phyloP scores from a whole-genome alignment of 2,329 filamentous ascomycete genomes.

The Incumbomyces lentus region DNA sequence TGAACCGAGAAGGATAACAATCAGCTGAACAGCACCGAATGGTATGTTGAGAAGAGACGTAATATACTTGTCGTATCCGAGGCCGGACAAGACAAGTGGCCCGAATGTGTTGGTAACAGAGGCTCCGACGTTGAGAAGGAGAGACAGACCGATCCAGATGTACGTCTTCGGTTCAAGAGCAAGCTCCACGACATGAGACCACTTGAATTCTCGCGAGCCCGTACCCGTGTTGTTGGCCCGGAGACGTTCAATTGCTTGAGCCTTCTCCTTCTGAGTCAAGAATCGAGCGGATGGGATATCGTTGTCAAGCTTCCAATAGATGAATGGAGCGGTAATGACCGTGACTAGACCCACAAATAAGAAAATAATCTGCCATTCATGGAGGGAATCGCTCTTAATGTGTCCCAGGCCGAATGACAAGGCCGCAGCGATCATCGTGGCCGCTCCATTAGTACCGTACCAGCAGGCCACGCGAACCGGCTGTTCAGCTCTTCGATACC shows the following conservation, averaged over 20 bases:
- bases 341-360: conserved; percentile 53
- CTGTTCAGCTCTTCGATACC: conserved; percentile 47
- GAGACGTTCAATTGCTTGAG: conserved; percentile 39
- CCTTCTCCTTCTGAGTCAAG: conserved; percentile 36
- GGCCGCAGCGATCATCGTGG: conserved; percentile 47
- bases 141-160: conserved; percentile 50
- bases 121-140: conserved; percentile 56
- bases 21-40: conserved; percentile 51
- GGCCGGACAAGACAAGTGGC: conserved; percentile 50
- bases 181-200: conserved; percentile 34
- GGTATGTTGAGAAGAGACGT: conserved; percentile 57
- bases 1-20: conserved; percentile 49
- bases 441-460: conserved; percentile 53
- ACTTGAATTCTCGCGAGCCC: conserved; percentile 37
- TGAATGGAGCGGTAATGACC: conserved; percentile 45
- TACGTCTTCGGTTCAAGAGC: conserved; percentile 40
- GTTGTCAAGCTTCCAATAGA: conserved; percentile 52
- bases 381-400: conserved; percentile 35
- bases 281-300: conserved; percentile 45
- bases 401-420: conserved; percentile 49
- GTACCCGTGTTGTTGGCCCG: conserved; percentile 42
- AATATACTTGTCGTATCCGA: conserved; percentile 49
- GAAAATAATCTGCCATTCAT: conserved; percentile 49
- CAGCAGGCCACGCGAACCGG: conserved; percentile 54
- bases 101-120: conserved; percentile 56